These are phyloP conservation scores for Tagetes erecta DNA, from an alignment of 129 eudicot species.

Conservation along the genomic window DNA sequence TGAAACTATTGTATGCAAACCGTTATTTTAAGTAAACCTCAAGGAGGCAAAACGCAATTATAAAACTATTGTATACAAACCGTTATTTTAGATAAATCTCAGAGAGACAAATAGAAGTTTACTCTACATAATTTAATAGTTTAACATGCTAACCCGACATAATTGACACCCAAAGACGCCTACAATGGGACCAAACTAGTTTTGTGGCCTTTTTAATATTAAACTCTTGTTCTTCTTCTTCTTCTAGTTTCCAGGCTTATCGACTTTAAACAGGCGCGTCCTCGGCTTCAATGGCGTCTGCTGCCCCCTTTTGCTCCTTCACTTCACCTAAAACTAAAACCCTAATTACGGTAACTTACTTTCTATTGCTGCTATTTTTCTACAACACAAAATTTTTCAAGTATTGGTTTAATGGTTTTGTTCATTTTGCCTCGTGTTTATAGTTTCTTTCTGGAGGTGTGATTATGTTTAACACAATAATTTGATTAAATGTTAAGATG, in stretches of 20 bases:
- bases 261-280: not conserved
- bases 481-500: not conserved
- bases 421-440: too few relatives aligned
- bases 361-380: not conserved
- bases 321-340: constrained; percentile 21
- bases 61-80: too few relatives aligned
- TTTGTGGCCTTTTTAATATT: not conserved
- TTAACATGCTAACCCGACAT: too few relatives aligned
- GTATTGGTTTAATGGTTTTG: not conserved
- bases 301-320: constrained; percentile 22
- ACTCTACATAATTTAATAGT: too few relatives aligned
- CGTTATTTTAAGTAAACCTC: too few relatives aligned
- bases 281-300: constrained; percentile 26
- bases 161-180: too few relatives aligned
- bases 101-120: too few relatives aligned
- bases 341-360: constrained; percentile 21
- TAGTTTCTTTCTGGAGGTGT: too few relatives aligned
- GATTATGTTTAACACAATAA: not conserved
- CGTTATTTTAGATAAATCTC: too few relatives aligned
- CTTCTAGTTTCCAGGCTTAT: not conserved
- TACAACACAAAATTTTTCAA: not conserved
- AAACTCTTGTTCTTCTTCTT: not conserved
- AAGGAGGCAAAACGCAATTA: too few relatives aligned
- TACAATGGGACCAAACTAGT: not conserved
- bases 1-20: too few relatives aligned